Evolutionary conservation across 2,329 filamentous ascomycete genomes (phyloP).

Genomic region (Talaromyces pinophilus): DNA sequence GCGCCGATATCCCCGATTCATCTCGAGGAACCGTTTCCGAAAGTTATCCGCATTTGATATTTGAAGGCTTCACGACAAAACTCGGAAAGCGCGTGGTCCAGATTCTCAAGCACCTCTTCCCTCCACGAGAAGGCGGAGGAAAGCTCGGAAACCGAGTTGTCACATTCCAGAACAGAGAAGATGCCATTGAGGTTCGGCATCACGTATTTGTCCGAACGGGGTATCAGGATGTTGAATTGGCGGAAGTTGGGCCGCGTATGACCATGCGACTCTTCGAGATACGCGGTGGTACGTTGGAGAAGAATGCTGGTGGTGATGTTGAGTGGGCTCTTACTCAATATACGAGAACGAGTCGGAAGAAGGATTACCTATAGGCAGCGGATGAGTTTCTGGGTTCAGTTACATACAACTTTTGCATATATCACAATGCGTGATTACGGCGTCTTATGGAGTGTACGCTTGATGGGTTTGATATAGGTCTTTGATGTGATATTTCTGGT

Average conservation of each 20-base stretch:
- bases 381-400: neutral
- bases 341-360: slow-evolving; percentile 89
- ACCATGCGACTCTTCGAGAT: slow-evolving; percentile 98
- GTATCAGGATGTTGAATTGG: slow-evolving; percentile 83
- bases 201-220: slow-evolving; percentile 93
- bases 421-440: slow-evolving; percentile 18
- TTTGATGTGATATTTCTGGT: slow-evolving; percentile 5
- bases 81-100: slow-evolving; percentile 82
- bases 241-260: slow-evolving; percentile 91
- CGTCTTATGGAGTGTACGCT: slow-evolving; percentile 18
- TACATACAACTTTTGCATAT: slow-evolving; percentile 17
- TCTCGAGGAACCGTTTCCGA: slow-evolving; percentile 87
- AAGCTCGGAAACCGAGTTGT: slow-evolving; percentile 88
- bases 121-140: slow-evolving; percentile 76
- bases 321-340: slow-evolving; percentile 98
- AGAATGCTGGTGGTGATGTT: slow-evolving; percentile 83
- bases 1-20: slow-evolving; percentile 88
- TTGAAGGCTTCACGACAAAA: slow-evolving; percentile 84
- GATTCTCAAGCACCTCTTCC: slow-evolving; percentile 91
- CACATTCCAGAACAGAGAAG: slow-evolving; percentile 90
- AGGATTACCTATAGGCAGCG: slow-evolving; percentile 74
- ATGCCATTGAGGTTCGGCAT: slow-evolving; percentile 84
- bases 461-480: slow-evolving; percentile 3
- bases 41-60: slow-evolving; percentile 90
- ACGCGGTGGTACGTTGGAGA: slow-evolving; percentile 84